These are phyloP conservation scores for Celoporthe dispersa DNA, from an alignment of 2,329 filamentous ascomycete species.

Conservation along the genomic window DNA sequence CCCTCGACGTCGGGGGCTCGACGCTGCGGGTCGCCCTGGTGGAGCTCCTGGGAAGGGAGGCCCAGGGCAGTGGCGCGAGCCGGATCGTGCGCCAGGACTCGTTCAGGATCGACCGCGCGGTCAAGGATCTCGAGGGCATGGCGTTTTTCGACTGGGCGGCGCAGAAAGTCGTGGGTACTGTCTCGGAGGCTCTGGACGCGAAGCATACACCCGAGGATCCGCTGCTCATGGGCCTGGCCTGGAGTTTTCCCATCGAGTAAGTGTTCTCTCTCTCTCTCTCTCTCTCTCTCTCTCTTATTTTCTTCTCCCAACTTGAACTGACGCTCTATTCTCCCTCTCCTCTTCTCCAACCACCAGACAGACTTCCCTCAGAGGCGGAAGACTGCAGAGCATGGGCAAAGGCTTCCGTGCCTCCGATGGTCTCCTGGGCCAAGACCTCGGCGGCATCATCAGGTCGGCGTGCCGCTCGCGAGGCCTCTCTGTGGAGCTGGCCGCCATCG, in stretches of 20 bases:
- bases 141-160: slow-evolving; percentile 74
- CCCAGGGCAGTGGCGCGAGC: slow-evolving; percentile 43
- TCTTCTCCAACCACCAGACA: slow-evolving; percentile 59
- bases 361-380: slow-evolving; percentile 64
- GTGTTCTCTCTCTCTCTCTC: slow-evolving; percentile 35
- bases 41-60: slow-evolving; percentile 55
- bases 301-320: background rate
- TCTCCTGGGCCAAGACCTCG: slow-evolving; percentile 63
- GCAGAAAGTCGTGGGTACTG: slow-evolving; percentile 59
- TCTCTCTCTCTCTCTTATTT: background rate
- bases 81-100: slow-evolving; percentile 59
- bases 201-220: slow-evolving; percentile 45
- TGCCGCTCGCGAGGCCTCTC: slow-evolving; percentile 56
- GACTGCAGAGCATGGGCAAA: slow-evolving; percentile 67
- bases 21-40: slow-evolving; percentile 69
- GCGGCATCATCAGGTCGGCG: slow-evolving; percentile 59
- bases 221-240: slow-evolving; percentile 65
- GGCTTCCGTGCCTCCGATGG: slow-evolving; percentile 64
- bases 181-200: slow-evolving; percentile 49
- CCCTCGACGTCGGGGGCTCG: slow-evolving; percentile 71
- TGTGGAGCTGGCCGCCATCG: slow-evolving; percentile 62
- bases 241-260: slow-evolving; percentile 74
- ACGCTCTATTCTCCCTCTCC: background rate
- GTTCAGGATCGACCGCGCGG: slow-evolving; percentile 59
- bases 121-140: slow-evolving; percentile 62